Percentiles rank a stretch among this genome's conserved stretches.
These are phyloP conservation scores for Sporobolomyces phaffii DNA, from an alignment of 768 basidiomycete species.

Conservation along the genomic window DNA sequence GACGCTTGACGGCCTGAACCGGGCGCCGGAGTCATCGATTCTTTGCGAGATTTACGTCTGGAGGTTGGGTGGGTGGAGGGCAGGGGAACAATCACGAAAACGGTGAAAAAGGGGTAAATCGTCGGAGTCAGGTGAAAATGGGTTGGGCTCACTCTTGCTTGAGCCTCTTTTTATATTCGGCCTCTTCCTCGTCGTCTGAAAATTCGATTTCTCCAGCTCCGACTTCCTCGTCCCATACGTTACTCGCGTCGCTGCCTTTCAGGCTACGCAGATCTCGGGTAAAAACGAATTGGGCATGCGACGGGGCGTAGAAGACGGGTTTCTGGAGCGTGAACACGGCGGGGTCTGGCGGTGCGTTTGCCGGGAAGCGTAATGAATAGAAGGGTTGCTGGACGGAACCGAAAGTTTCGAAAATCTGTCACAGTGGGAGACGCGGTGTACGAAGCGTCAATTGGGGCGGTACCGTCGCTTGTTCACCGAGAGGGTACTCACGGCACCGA, in stretches of 20 bases:
- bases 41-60: constrained; percentile 22
- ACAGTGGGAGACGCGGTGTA: background rate
- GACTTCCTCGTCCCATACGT: constrained; percentile 88
- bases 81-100: background rate
- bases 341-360: constrained; percentile 32
- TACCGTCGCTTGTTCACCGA: constrained; percentile 8
- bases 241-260: constrained; percentile 90
- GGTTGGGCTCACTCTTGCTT: constrained; percentile 46
- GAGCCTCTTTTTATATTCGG: constrained; percentile 58
- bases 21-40: constrained; percentile 23
- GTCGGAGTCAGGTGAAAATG: background rate
- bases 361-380: constrained; percentile 75
- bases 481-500: constrained; percentile 68
- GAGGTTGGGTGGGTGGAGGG: background rate
- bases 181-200: constrained; percentile 89
- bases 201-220: constrained; percentile 86
- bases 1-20: constrained; percentile 3
- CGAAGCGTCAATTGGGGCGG: constrained; percentile 38
- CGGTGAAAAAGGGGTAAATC: background rate
- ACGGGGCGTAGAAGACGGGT: constrained; percentile 74
- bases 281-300: constrained; percentile 74
- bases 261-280: constrained; percentile 58
- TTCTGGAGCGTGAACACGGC: constrained; percentile 37
- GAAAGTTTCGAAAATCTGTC: constrained; percentile 87
- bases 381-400: constrained; percentile 84